Evolutionary conservation across 208 protist species (phyloP).

Genomic region (Trypanosomatidae sp.): DNA sequence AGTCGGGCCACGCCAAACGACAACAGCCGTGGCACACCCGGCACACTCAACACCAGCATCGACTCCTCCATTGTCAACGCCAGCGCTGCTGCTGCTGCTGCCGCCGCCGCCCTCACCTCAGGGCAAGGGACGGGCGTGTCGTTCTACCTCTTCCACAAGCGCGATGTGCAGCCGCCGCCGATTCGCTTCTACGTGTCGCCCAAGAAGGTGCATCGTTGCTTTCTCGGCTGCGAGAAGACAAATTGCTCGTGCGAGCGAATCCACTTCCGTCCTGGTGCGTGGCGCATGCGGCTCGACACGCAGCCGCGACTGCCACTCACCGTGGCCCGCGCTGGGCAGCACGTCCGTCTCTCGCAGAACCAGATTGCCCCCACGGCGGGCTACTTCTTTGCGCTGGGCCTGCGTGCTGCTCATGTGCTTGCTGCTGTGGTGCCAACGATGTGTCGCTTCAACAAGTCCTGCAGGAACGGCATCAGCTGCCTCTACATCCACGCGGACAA

Average conservation of each 20-base stretch:
- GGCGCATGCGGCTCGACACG: constrained; percentile 62
- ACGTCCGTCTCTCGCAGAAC: constrained; percentile 32
- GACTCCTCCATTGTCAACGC: constrained; percentile 1
- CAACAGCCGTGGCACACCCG: constrained; percentile 3
- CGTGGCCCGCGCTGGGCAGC: constrained; percentile 30
- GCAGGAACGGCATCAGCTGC: constrained; percentile 61
- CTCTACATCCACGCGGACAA: constrained; percentile 82
- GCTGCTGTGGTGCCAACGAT: constrained; percentile 66
- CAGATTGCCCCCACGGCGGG: constrained; percentile 71
- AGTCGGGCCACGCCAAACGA: constrained; percentile 8
- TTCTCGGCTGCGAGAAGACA: constrained; percentile 46
- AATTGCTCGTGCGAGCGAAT: constrained; percentile 58
- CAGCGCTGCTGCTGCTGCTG: too few relatives aligned
- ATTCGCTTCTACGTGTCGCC: constrained; percentile 61
- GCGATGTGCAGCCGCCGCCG: constrained; percentile 66
- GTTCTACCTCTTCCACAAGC: constrained; percentile 72
- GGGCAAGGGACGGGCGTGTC: too few relatives aligned
- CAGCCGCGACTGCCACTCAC: constrained; percentile 30
- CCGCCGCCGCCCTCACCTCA: too few relatives aligned
- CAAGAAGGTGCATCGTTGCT: constrained; percentile 74
- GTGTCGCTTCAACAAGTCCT: constrained; percentile 71
- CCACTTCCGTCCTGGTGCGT: constrained; percentile 50
- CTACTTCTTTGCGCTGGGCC: constrained; percentile 70
- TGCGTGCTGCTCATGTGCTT: constrained; percentile 50
- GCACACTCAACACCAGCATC: constrained; percentile 10